A percentile compares a stretch with the other conserved stretches of the same genome.
These are phyloP conservation scores for Populus tomentosa DNA, from an alignment of 441 rosid species.

Conservation along the genomic window DNA sequence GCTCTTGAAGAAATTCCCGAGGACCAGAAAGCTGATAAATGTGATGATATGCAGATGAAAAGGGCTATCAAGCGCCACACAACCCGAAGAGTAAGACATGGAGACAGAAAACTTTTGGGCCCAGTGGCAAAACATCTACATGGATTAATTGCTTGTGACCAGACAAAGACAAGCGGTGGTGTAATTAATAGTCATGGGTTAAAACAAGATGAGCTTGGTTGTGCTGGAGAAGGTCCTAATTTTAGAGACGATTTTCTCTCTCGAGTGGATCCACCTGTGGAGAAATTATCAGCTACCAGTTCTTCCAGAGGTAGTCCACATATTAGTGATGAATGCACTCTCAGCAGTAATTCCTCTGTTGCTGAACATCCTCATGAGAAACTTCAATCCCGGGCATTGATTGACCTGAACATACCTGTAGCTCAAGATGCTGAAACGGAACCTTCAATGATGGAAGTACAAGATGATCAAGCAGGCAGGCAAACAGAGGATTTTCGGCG, in stretches of 20 bases:
- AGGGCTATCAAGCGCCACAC: constrained; percentile 22
- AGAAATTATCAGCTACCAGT: constrained; percentile 24
- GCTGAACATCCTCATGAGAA: constrained; percentile 17
- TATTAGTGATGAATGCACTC: constrained; percentile 21
- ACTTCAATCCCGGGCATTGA: constrained; percentile 23
- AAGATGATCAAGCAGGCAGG: constrained; percentile 16
- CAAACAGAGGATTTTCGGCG: constrained; percentile 11
- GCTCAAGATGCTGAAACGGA: constrained; percentile 29
- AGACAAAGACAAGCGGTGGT: constrained; percentile 12
- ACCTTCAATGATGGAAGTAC: constrained; percentile 20
- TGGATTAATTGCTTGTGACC: constrained; percentile 25
- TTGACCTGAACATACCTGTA: constrained; percentile 48
- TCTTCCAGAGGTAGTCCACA: constrained; percentile 25
- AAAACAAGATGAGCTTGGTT: constrained; percentile 18
- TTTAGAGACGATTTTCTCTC: constrained; percentile 18
- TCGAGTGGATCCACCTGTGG: constrained; percentile 20
- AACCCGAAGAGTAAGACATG: constrained; percentile 17
- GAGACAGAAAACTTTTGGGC: constrained; percentile 19
- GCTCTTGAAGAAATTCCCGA: constrained; percentile 7
- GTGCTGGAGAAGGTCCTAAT: constrained; percentile 5
- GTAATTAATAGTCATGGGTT: neutral
- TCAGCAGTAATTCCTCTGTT: constrained; percentile 17
- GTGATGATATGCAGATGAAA: constrained; percentile 16
- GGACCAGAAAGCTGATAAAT: constrained; percentile 13
- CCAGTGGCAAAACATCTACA: constrained; percentile 24